Percentiles rank a stretch among this genome's conserved stretches.
Evolutionary conservation across 345 rosid genomes (phyloP).

Genomic region (Sonneratia caseolaris): DNA sequence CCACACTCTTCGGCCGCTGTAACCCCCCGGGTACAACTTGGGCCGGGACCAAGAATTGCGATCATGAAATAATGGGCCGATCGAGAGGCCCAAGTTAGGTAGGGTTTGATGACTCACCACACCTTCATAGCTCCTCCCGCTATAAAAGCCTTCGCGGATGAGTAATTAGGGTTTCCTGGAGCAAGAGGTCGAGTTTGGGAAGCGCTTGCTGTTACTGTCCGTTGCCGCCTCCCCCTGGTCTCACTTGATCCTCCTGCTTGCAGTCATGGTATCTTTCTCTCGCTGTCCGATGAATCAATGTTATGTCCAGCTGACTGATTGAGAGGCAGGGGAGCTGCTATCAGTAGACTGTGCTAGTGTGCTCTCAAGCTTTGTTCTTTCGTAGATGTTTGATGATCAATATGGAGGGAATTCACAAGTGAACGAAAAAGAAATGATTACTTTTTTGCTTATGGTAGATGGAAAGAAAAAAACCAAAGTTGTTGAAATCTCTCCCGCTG

Average conservation of each 20-base stretch:
- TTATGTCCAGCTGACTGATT: background rate
- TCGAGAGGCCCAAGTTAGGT: too few species aligned
- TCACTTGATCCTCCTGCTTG: background rate
- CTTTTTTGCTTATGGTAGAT: too few species aligned
- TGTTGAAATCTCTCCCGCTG: background rate
- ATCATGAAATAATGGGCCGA: too few species aligned
- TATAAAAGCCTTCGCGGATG: background rate
- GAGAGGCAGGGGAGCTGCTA: too few species aligned
- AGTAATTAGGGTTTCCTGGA: slow-evolving; percentile 7
- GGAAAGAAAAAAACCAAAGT: too few species aligned
- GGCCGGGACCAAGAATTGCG: too few species aligned
- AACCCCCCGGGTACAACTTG: too few species aligned
- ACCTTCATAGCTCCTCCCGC: background rate
- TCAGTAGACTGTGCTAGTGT: too few species aligned
- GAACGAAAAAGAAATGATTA: background rate
- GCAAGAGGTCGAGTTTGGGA: background rate
- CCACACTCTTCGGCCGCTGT: too few species aligned
- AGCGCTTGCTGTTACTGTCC: background rate
- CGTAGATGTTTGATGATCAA: background rate
- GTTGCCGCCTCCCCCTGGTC: background rate
- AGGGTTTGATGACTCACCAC: too few species aligned
- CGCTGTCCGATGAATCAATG: background rate
- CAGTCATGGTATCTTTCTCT: slow-evolving; percentile 22
- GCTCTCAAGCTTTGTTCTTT: too few species aligned
- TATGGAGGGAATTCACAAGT: background rate